A percentile compares a stretch with the other conserved stretches of the same genome.
phyloP scores from a whole-genome alignment of 768 basidiomycete species.

The Lactarius sanguifluus region DNA sequence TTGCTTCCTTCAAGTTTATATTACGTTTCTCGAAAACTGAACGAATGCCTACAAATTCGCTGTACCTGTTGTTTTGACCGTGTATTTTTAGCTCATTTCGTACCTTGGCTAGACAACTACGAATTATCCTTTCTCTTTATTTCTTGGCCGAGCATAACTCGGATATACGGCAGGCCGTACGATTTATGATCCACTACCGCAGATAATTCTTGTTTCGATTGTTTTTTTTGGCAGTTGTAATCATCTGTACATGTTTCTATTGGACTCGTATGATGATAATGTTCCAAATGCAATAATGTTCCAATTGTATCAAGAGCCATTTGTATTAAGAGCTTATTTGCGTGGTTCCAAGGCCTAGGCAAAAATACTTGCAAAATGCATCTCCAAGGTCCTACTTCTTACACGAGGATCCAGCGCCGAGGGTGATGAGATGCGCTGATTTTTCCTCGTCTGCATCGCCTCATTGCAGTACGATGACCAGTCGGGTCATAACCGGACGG shows the following conservation, averaged over 20 bases:
- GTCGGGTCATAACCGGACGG: background rate
- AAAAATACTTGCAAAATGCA: background rate
- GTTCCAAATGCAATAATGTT: background rate
- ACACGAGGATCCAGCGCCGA: background rate
- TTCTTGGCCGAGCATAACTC: background rate
- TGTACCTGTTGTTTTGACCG: conserved; percentile 15
- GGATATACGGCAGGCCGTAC: background rate
- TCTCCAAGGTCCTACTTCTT: background rate
- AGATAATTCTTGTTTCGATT: background rate
- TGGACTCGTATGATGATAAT: background rate
- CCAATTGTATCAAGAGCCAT: background rate
- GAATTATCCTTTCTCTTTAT: background rate
- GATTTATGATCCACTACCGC: conserved; percentile 3
- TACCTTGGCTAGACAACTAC: conserved; percentile 16
- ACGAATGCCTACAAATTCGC: conserved; percentile 14
- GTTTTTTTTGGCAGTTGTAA: conserved; percentile 2
- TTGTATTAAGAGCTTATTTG: background rate
- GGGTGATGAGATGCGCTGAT: background rate
- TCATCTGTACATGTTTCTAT: background rate
- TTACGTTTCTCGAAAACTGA: conserved; percentile 2
- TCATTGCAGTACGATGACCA: background rate
- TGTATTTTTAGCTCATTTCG: conserved; percentile 23
- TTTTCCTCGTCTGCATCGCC: background rate
- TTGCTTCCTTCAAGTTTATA: conserved; percentile 6
- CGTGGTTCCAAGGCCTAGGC: background rate